These are phyloP conservation scores for Durusdinium trenchii DNA, from an alignment of 73 alveolate genomes.

Conservation along the genomic window DNA sequence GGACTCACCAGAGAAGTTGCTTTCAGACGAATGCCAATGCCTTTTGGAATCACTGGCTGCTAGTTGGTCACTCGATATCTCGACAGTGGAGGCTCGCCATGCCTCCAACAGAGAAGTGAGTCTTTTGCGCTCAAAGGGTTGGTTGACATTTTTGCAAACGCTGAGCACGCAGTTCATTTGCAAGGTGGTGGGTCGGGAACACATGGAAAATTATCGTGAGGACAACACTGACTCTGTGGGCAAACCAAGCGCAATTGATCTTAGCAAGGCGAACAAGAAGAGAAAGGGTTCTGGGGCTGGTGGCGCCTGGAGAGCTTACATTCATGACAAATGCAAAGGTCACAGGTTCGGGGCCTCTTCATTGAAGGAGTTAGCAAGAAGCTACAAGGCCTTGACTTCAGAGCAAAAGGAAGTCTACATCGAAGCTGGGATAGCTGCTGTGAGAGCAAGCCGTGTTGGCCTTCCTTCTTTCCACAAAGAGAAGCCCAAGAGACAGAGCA, in stretches of 20 bases:
- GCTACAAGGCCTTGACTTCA: not conserved
- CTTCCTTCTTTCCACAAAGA: not conserved
- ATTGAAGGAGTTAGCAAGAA: not conserved
- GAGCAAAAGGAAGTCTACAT: not conserved
- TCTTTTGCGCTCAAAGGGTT: not conserved
- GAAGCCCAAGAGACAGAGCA: not conserved
- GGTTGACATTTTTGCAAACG: not conserved
- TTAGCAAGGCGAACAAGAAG: not conserved
- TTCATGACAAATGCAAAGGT: not conserved
- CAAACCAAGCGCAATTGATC: not conserved
- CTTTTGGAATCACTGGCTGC: not conserved
- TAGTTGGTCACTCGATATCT: not conserved
- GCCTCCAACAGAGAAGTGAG: not conserved
- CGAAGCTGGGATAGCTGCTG: not conserved
- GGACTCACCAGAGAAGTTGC: not conserved
- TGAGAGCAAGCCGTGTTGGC: not conserved
- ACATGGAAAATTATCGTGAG: not conserved
- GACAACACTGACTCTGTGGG: not conserved
- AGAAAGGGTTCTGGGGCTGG: not conserved
- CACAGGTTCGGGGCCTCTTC: not conserved
- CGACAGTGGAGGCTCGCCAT: not conserved
- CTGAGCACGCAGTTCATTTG: not conserved
- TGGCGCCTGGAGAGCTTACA: not conserved
- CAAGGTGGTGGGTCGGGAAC: not conserved
- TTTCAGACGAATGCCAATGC: not conserved